Evolutionary conservation across 1,139 yeast genomes (phyloP), one percentile per base, ranked within the genome.

Genomic region (Taphrina confusa): DNA sequence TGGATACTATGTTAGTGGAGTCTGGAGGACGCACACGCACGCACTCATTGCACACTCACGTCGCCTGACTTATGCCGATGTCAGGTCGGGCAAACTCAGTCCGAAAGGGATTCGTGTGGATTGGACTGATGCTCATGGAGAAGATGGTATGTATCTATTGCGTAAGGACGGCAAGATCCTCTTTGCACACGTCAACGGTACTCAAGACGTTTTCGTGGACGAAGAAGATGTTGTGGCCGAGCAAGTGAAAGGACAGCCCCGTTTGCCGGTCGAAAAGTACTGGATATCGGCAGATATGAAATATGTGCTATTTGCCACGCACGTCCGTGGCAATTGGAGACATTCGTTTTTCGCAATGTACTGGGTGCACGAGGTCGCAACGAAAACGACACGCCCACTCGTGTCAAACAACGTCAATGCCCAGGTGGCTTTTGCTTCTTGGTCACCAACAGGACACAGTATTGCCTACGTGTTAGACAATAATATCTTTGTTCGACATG

Each of bases 371-470:
- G 81, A 84, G 64, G 65, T 78, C 4, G 68, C 64, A 0, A 69
- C 75, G 0, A 73, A 75, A 8, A 64, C 66, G 1, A 71, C 76
- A 25, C 68, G 66, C 5, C 34, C 51, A n/a, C 34, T 54, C 5
- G 49, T 54, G 11, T 40, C 58, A 4, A 45, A 31, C 12, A 30
- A 54, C 11, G 42, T 25, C 30, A 46, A 54, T 16, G 58, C 58
- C 18, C 23, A 22, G 12, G 31, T 44, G 8, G 22, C 51, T 8
- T 45, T 31, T 16, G 85, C 88, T 0, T 69, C 85, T 11, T 90
- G 94, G 81, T 84, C 95, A 0, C 96, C 96, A 0, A 73, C 76
- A 2, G 88, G 89, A 20, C 78, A 78, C 39, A 76, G 78, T 62
- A 72, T 91, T 39, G 83, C 92, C 1, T 90, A 80, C 70, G 88